Evolutionary conservation across 2,329 filamentous ascomycete genomes (phyloP), one percentile per base, ranked within the genome.

Genomic region (Fusarium cyanostomum): DNA sequence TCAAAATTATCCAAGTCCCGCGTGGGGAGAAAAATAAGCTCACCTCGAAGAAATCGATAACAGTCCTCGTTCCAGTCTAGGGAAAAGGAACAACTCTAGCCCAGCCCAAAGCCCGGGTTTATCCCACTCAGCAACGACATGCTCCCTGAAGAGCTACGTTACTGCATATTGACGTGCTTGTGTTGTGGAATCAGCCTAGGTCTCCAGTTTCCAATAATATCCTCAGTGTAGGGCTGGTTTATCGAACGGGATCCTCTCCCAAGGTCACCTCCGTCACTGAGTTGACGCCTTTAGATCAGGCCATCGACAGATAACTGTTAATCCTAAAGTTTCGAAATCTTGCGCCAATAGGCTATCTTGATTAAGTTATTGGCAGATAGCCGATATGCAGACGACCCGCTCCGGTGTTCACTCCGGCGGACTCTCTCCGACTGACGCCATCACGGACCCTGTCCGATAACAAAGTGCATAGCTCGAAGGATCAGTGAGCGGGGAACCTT

Each of bases 401-500:
- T 33, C 50, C 66, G 62, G 66, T 35, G 59, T 37, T 59, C 56
- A 30, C 49, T 16, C 26, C 27, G 27, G 62, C 61, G 52, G 56
- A 59, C 35, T 42, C n/a, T 38, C 38, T 54, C 52, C 24, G 42
- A 50, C 51, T 68, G 64, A 68, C 66, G 66, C 66, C 63, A 68
- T 68, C 43, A 42, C 39, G 51, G 53, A 53, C 50, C 50, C 46
- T 56, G 45, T 35, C 45, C 43, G 51, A 50, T 38, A 39, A 41
- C 24, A 50, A 12, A 31, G 39, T 52, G 18, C 33, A 26, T 34
- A 52, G 50, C 27, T 48, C 21, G 34, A 61, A 61, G 52, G 61
- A 61, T 39, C 41, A 54, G 15, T 30, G 21, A 41, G 52, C 39
- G 54, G 55, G 59, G 62, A 53, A 52, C 7, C 15, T 13, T 59